A percentile compares a stretch with the other conserved stretches of the same genome.
Evolutionary conservation across 2,329 filamentous ascomycete species (phyloP).

Genomic region (Botrytis elliptica): DNA sequence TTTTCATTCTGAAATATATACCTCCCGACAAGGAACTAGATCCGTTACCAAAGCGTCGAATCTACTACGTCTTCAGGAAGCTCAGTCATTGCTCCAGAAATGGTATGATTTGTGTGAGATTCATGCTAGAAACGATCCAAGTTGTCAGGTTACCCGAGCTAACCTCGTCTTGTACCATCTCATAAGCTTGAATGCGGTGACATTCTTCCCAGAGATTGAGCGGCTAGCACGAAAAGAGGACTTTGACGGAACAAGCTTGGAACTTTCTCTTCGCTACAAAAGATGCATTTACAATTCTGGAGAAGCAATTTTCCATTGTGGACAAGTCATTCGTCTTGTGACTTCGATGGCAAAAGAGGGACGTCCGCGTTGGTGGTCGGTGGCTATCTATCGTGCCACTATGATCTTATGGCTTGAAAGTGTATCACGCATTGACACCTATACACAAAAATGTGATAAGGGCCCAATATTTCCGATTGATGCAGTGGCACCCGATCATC

Average conservation of each 20-base stretch:
- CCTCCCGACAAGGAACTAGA: conserved; percentile 45
- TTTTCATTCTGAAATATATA: conserved; percentile 59
- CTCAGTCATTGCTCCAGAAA: conserved; percentile 60
- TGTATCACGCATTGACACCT: conserved; percentile 50
- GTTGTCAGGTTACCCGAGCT: conserved; percentile 60
- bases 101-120: conserved; percentile 66
- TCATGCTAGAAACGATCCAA: conserved; percentile 54
- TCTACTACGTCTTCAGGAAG: conserved; percentile 60
- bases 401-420: conserved; percentile 64
- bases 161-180: conserved; percentile 70
- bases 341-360: conserved; percentile 58
- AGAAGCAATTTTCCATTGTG: conserved; percentile 65
- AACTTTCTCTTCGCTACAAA: conserved; percentile 55
- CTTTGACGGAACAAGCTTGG: conserved; percentile 52
- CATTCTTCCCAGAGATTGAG: conserved; percentile 67
- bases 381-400: conserved; percentile 65
- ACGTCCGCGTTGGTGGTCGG: conserved; percentile 70
- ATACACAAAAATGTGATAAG: conserved; percentile 36
- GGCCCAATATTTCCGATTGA: conserved; percentile 50
- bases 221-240: conserved; percentile 61
- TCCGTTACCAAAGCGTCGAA: conserved; percentile 59
- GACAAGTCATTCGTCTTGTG: conserved; percentile 63
- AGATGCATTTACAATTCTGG: conserved; percentile 62
- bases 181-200: conserved; percentile 66
- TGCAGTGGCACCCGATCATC: conserved; percentile 50